Evolutionary conservation across 768 basidiomycete species (phyloP), one percentile per base, ranked within the genome.

Genomic region (Podaxis mareebaensis): DNA sequence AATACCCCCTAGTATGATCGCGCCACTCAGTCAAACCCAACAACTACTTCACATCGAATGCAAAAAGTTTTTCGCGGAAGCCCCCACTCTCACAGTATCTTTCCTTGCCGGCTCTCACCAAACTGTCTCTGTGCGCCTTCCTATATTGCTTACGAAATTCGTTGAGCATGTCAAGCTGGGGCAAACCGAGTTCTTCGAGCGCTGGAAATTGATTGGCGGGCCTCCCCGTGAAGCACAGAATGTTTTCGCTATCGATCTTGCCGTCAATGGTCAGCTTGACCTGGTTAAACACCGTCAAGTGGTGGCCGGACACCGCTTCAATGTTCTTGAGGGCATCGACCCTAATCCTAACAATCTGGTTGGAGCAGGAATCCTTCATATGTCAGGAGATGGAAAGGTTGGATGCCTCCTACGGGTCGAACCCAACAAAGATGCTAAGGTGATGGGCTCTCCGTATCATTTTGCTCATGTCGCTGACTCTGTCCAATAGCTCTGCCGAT

Each of bases 161-260:
- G 84, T 99, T 61, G 96, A 97, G 71, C 92, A 93, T 26, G 96
- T 98, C 67, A 90, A 88, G 69, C 84, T 99, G 38, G 87, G 85
- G 11, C 81, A 85, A 65, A 77, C 84, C 0, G 93, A 97, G 68
- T 99, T 99, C 83, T 99, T 99, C 76, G 96, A 98, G 74, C 82
- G 97, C 57, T 99, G 97, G 97, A 96, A 95, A 75, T 77, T 97
- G 68, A 99, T 99, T 57, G 97, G 97, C 6, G 97, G 97, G 1
- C 82, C 94, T 12, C 97, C 97, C 30, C 85, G 96, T 55, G 97
- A 99, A 78, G 86, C 91, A 28, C 97, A 99, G 73, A 74, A 77
- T 53, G 82, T 99, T 60, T 97, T 97, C 75, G 89, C 94, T 0
- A 88, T 99, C 63, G 73, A 77, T 36, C 77, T 97, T 24, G 86